phyloP scores from a whole-genome alignment of 1,284 basidiomycete genomes.

The Polyporus tsugae region DNA sequence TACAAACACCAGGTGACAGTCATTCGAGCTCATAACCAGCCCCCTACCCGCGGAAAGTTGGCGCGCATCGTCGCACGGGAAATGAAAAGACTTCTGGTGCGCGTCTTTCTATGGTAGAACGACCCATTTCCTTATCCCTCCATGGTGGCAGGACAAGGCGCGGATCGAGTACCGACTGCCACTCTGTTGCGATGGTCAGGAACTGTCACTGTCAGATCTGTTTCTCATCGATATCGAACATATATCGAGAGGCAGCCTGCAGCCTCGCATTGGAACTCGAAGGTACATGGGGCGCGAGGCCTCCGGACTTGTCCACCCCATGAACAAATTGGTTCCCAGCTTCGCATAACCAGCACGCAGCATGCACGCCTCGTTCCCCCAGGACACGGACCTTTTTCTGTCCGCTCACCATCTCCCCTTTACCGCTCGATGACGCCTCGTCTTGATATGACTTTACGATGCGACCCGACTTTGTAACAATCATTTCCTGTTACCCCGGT shows the following conservation, averaged over 20 bases:
- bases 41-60: neutral
- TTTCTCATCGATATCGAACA: neutral
- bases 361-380: neutral
- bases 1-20: slow-evolving; percentile 5
- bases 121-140: neutral
- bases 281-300: neutral
- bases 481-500: no score
- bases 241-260: neutral
- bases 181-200: neutral
- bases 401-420: neutral
- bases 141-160: neutral
- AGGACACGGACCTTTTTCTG: neutral
- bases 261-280: neutral
- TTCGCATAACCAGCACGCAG: neutral
- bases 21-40: neutral
- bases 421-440: neutral
- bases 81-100: neutral
- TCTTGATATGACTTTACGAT: neutral
- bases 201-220: neutral
- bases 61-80: neutral
- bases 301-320: neutral
- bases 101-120: neutral
- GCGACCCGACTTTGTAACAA: no score
- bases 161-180: neutral
- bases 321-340: neutral